phyloP scores from a whole-genome alignment of 495 filamentous ascomycete species.

The Lichenothelia convexa region DNA sequence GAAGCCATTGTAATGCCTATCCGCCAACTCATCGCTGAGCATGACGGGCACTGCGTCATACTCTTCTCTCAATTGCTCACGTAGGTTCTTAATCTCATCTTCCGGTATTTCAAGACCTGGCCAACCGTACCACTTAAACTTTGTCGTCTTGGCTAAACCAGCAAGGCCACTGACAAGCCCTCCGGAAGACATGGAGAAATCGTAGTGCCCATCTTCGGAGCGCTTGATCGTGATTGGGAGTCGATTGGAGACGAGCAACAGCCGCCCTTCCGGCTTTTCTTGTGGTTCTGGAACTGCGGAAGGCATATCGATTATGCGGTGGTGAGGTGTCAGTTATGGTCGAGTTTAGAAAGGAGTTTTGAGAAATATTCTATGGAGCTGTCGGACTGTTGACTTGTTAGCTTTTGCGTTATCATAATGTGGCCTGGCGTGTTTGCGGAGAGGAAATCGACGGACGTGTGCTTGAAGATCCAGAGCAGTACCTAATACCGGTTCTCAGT shows the following conservation, averaged over 20 bases:
- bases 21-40: slow-evolving; percentile 32
- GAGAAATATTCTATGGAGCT: too few relatives aligned
- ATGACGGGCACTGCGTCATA: slow-evolving; percentile 37
- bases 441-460: too few relatives aligned
- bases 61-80: slow-evolving; percentile 24
- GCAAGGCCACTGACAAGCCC: slow-evolving; percentile 82
- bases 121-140: slow-evolving; percentile 97
- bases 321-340: not conserved
- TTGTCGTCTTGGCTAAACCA: slow-evolving; percentile 76
- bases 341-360: not conserved
- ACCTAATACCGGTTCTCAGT: too few relatives aligned
- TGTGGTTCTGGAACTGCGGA: slow-evolving; percentile 4
- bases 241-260: slow-evolving; percentile 84
- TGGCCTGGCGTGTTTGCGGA: too few relatives aligned
- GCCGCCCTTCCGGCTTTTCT: slow-evolving; percentile 19
- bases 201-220: slow-evolving; percentile 61
- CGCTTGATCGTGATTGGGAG: slow-evolving; percentile 91
- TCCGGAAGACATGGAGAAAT: slow-evolving; percentile 87
- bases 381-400: too few relatives aligned
- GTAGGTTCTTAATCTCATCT: slow-evolving; percentile 22
- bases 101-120: slow-evolving; percentile 57
- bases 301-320: slow-evolving; percentile 7
- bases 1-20: slow-evolving; percentile 43
- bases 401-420: too few relatives aligned
- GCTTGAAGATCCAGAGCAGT: too few relatives aligned